Percentiles rank a stretch among this genome's conserved stretches.
Evolutionary conservation across 495 filamentous ascomycete genomes (phyloP).

Genomic region (Hyaloscypha variabilis): DNA sequence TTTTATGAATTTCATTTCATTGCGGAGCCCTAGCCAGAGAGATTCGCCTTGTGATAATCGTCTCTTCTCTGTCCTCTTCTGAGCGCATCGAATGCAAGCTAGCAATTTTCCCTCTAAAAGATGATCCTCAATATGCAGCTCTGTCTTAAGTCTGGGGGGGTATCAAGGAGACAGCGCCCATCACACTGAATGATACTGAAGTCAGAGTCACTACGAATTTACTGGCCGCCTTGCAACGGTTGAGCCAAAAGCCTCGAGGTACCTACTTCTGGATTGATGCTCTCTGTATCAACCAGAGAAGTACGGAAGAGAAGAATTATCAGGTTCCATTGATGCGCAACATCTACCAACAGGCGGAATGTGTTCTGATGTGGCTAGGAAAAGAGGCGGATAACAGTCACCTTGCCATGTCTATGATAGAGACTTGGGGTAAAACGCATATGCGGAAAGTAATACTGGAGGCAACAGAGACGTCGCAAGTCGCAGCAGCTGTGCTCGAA

Average conservation of each 20-base stretch:
- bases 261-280: conserved; percentile 20
- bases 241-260: neutral
- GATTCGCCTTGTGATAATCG: no score
- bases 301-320: conserved; percentile 16
- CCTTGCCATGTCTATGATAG: conserved; percentile 1
- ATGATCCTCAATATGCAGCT: neutral
- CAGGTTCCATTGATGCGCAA: conserved; percentile 20
- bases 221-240: neutral
- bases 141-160: conserved; percentile 5
- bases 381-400: conserved; percentile 3
- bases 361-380: conserved; percentile 6
- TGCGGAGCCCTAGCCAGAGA: no score
- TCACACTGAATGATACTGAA: neutral
- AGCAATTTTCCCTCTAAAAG: no score
- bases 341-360: conserved; percentile 11
- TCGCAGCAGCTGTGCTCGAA: neutral
- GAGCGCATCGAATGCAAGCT: no score
- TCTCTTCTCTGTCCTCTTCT: no score
- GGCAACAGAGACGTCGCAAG: neutral
- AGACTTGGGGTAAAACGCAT: neutral
- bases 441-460: neutral
- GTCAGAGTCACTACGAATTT: neutral
- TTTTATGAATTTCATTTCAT: no score
- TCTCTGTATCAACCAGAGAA: conserved; percentile 6
- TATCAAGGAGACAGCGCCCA: neutral